phyloP scores from a whole-genome alignment of 257 asterid genomes.

The Cynanchum wilfordii region DNA sequence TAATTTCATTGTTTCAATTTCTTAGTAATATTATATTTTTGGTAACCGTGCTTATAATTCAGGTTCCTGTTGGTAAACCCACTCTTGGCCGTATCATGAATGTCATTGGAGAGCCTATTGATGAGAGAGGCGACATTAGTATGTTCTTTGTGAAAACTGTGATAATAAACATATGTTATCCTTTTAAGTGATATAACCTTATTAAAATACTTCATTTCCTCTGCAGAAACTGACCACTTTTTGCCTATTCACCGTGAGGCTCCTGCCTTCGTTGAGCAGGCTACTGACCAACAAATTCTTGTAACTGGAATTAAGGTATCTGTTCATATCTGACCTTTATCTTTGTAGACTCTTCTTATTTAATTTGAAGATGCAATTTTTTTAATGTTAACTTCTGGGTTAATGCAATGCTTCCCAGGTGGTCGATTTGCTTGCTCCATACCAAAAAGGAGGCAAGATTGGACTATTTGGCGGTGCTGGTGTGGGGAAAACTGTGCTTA shows the following conservation, averaged over 20 bases:
- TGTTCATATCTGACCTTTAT: background rate
- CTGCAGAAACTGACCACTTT: constrained; percentile 76
- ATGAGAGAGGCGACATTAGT: constrained; percentile 77
- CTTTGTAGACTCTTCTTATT: background rate
- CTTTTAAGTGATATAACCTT: constrained; percentile 6
- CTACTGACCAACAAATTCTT: constrained; percentile 92
- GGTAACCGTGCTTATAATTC: constrained; percentile 7
- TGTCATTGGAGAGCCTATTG: constrained; percentile 96
- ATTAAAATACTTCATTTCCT: constrained; percentile 13
- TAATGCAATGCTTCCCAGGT: constrained; percentile 36
- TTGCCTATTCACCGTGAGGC: constrained; percentile 97
- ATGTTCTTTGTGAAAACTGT: constrained; percentile 24
- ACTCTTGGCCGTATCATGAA: constrained; percentile 96
- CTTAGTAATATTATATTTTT: background rate
- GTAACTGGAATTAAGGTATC: constrained; percentile 96
- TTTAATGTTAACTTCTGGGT: background rate
- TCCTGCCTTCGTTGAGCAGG: constrained; percentile 92
- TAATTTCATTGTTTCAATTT: background rate
- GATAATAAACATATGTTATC: background rate
- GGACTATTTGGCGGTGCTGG: constrained; percentile 99
- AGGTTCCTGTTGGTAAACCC: constrained; percentile 99
- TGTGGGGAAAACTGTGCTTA: constrained; percentile 92
- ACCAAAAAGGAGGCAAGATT: constrained; percentile 98
- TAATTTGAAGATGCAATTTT: background rate
- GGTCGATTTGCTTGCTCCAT: constrained; percentile 94